Evolutionary conservation across 2,329 filamentous ascomycete genomes (phyloP), one percentile per base, ranked within the genome.

Genomic region (Aspergillus novofumigatus): DNA sequence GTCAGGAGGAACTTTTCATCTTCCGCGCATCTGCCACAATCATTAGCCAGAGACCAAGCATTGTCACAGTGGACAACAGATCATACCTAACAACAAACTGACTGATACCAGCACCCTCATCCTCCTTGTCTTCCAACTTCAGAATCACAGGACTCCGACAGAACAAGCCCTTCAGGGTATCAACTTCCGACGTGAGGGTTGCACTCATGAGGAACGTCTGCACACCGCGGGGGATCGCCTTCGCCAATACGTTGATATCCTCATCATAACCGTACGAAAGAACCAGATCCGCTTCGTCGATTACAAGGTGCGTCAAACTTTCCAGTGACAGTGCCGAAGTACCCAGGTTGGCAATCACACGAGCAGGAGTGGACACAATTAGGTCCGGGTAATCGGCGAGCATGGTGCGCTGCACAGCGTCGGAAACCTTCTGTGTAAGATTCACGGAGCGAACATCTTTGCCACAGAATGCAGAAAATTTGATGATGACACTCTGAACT

Each of bases 121-220:
- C 86, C 63, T 95, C 90, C 52, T 87, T 83, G 63, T 96, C 91
- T 61, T 94, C 89, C 20, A 99, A 77, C 69, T 96, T 88, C 63
- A 99, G 77, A 47, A 94, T 75, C 1, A 85, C 87, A 0, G 93
- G 92, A 66, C 89, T 86, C 48, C 87, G 83, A 72, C 91, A 94
- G 74, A 99, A 96, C 29, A 97, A 81, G 2, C 84, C 85, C 71
- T 94, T 94, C 57, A 99, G 75, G 1, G 86, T 88, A 63, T 97
- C 89, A 3, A 97, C 86, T 68, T 99, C 94, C 0, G 88, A 85
- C 4, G 90, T 92, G 53, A 99, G 80, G 0, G 94, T 99, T 6
- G 94, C 94, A 63, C 91, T 96, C 86, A 96, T 96, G 70, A 99
- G 82, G 67, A 94, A 87, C 1, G 91, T 92, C 77, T 99, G 94